Percentiles rank a stretch among this genome's conserved stretches.
Conservation (phyloP, 78 protist genomes). For the Bigelowiella natans region DNA sequence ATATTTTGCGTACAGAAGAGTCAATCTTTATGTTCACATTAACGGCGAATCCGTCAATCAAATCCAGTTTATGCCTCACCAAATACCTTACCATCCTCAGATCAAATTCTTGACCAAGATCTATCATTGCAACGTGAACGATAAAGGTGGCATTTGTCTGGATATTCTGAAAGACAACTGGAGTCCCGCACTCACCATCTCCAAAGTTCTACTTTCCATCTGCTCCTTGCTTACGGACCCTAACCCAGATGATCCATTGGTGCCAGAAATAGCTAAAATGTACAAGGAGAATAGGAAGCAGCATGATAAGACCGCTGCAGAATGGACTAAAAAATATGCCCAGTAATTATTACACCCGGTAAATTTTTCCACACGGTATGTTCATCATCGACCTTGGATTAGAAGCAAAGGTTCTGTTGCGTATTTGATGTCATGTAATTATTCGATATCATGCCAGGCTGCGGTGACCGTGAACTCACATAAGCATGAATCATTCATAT, state of each 20-base stretch:
- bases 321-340: constrained; percentile 72
- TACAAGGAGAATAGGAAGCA: constrained; percentile 46
- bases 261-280: constrained; percentile 73
- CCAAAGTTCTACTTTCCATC: constrained; percentile 44
- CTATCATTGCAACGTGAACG: constrained; percentile 78
- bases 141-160: constrained; percentile 67
- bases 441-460: no score
- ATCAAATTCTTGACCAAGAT: constrained; percentile 59
- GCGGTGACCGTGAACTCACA: no score
- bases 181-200: constrained; percentile 64
- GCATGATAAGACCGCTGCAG: constrained; percentile 54
- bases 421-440: no score
- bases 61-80: not conserved
- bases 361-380: no score
- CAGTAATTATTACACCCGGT: no score
- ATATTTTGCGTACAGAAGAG: no score
- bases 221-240: constrained; percentile 61
- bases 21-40: no score
- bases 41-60: no score
- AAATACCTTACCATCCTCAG: not conserved
- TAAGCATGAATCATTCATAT: no score
- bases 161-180: constrained; percentile 73
- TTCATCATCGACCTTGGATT: no score
- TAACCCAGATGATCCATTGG: constrained; percentile 79
- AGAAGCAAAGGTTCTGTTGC: no score